Conservation (phyloP, 2,329 filamentous ascomycete genomes). For the Calonectria naviculata region DNA sequence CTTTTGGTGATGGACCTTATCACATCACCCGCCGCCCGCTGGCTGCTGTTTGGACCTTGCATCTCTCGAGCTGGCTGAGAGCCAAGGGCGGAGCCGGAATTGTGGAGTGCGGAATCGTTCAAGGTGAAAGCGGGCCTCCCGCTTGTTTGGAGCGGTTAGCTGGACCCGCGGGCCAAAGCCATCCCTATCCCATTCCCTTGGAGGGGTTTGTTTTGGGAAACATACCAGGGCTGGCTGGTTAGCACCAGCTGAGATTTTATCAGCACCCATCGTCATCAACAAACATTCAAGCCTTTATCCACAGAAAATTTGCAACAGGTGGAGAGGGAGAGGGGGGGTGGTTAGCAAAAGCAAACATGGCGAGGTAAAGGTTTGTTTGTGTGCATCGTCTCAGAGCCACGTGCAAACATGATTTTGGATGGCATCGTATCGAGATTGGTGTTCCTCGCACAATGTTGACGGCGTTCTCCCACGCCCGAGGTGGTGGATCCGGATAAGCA, state of each 20-base stretch:
- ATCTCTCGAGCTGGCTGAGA: background rate
- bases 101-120: slow-evolving; percentile 10
- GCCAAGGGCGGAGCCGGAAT: slow-evolving; percentile 6
- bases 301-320: slow-evolving; percentile 1
- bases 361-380: background rate
- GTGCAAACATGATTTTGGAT: slow-evolving; percentile 9
- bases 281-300: background rate
- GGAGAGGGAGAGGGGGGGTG: background rate
- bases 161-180: background rate
- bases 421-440: background rate
- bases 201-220: background rate
- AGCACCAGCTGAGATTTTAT: background rate
- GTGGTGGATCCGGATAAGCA: background rate
- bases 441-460: background rate
- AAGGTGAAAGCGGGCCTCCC: slow-evolving; percentile 8
- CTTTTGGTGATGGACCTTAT: background rate
- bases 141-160: background rate
- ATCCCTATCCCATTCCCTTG: background rate
- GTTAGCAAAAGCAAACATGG: background rate
- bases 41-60: background rate
- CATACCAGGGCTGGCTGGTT: background rate
- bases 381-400: slow-evolving; percentile 16
- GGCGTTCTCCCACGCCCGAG: background rate
- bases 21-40: background rate
- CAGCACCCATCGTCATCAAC: background rate